phyloP scores from a whole-genome alignment of 2,329 filamentous ascomycete genomes.

The Leptographium wingfieldii region DNA sequence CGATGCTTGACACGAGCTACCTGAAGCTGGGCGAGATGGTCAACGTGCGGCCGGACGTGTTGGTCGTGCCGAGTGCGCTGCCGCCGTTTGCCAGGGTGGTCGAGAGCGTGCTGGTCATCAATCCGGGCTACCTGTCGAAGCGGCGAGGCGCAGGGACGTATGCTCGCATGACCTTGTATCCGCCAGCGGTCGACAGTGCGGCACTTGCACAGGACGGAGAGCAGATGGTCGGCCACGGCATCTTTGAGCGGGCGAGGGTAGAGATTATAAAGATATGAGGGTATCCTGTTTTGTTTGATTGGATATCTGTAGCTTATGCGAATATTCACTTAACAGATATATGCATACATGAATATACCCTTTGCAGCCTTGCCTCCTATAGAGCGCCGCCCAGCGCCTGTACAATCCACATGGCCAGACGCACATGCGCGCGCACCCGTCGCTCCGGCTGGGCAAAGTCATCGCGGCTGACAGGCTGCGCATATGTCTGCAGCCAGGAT shows the following conservation, averaged over 20 bases:
- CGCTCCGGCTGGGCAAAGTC: conserved; percentile 75
- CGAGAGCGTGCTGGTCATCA: conserved; percentile 79
- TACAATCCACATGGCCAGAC: conserved; percentile 90
- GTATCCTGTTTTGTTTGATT: background rate
- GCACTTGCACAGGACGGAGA: conserved; percentile 42
- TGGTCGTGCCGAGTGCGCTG: conserved; percentile 71
- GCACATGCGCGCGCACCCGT: conserved; percentile 72
- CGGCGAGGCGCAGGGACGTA: conserved; percentile 75
- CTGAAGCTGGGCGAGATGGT: conserved; percentile 85
- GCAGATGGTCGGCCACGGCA: conserved; percentile 54
- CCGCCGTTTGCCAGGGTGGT: conserved; percentile 86
- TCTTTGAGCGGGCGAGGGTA: conserved; percentile 74
- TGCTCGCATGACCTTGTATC: conserved; percentile 63
- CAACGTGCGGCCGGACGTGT: conserved; percentile 69
- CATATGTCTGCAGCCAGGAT: conserved; percentile 64
- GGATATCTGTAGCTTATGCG: no score
- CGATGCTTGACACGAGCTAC: conserved; percentile 72
- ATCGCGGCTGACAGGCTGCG: conserved; percentile 53
- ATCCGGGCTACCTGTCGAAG: conserved; percentile 80
- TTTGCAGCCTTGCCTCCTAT: conserved; percentile 22
- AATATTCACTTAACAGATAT: no score
- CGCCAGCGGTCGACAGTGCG: conserved; percentile 36
- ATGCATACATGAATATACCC: no score
- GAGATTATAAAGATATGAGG: conserved; percentile 59
- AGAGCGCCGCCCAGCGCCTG: conserved; percentile 76